Percentiles rank a stretch among this genome's conserved stretches.
Evolutionary conservation across 371 early-diverging fungal species (phyloP).

Genomic region (Syncephalis plumigaleata): DNA sequence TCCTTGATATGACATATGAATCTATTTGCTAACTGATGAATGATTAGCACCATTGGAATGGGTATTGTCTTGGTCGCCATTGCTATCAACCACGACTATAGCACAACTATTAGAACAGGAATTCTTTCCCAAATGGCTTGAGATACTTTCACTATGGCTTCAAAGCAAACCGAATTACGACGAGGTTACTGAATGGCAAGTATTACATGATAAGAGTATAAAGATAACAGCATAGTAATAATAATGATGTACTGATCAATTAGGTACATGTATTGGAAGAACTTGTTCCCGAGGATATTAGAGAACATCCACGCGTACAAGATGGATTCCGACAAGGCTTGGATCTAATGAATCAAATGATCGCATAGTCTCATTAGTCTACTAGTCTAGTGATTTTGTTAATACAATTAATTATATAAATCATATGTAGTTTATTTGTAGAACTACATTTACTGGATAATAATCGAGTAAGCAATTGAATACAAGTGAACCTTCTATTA

Average conservation of each 20-base stretch:
- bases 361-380: too few species aligned
- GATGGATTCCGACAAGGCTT: not conserved
- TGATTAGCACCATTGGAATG: conserved; percentile 23
- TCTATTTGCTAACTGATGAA: conserved; percentile 5
- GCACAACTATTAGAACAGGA: conserved; percentile 50
- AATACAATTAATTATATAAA: too few species aligned
- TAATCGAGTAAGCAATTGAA: too few species aligned
- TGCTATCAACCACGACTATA: conserved; percentile 29
- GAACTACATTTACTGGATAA: too few species aligned
- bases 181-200: conserved; percentile 58
- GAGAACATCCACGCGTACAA: not conserved
- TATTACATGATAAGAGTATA: too few species aligned
- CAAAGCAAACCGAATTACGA: conserved; percentile 28
- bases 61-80: conserved; percentile 42
- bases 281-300: not conserved
- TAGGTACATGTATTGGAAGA: conserved; percentile 9
- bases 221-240: not conserved
- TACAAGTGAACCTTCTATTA: too few species aligned
- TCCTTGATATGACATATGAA: not conserved
- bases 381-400: too few species aligned
- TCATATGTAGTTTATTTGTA: too few species aligned
- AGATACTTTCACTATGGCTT: conserved; percentile 49
- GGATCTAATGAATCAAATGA: not conserved
- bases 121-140: conserved; percentile 58
- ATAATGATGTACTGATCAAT: not conserved